A percentile compares a stretch with the other conserved stretches of the same genome.
Evolutionary conservation across 108 stramenopile species (phyloP).

Genomic region (Seminavis robusta): DNA sequence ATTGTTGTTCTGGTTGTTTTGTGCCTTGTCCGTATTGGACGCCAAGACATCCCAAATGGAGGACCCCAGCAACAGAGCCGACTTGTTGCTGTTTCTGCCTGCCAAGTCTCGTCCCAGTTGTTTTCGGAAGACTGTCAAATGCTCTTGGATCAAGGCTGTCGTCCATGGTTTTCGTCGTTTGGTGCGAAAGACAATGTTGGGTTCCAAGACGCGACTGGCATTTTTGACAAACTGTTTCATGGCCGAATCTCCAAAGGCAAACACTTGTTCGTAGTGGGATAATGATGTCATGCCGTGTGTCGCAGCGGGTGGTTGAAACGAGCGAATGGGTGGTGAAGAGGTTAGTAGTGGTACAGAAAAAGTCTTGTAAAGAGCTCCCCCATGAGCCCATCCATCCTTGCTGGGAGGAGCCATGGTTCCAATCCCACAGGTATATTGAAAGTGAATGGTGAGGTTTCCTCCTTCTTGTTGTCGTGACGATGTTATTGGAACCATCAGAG

Average conservation of each 20-base stretch:
- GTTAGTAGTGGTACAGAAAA: no score
- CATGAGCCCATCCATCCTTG: slow-evolving; percentile 5
- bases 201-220: background rate
- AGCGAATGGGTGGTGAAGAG: slow-evolving; percentile 7
- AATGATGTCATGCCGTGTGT: background rate
- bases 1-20: no score
- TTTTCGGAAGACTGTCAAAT: background rate
- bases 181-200: background rate
- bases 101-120: no score
- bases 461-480: background rate
- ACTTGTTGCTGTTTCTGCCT: background rate
- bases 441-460: slow-evolving; percentile 6
- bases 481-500: slow-evolving; percentile 2
- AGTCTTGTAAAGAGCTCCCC: background rate
- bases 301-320: slow-evolving; percentile 9
- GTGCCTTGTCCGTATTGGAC: no score
- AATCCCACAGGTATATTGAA: slow-evolving; percentile 31
- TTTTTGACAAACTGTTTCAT: slow-evolving; percentile 3
- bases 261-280: background rate
- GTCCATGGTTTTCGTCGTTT: background rate
- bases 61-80: slow-evolving; percentile 13
- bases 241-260: slow-evolving; percentile 16
- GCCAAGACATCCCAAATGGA: slow-evolving; percentile 19
- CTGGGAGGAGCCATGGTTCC: background rate
- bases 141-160: background rate